A percentile compares a stretch with the other conserved stretches of the same genome.
These are phyloP conservation scores for Penicillium coffeae DNA, from an alignment of 495 filamentous ascomycete species.

Conservation along the genomic window DNA sequence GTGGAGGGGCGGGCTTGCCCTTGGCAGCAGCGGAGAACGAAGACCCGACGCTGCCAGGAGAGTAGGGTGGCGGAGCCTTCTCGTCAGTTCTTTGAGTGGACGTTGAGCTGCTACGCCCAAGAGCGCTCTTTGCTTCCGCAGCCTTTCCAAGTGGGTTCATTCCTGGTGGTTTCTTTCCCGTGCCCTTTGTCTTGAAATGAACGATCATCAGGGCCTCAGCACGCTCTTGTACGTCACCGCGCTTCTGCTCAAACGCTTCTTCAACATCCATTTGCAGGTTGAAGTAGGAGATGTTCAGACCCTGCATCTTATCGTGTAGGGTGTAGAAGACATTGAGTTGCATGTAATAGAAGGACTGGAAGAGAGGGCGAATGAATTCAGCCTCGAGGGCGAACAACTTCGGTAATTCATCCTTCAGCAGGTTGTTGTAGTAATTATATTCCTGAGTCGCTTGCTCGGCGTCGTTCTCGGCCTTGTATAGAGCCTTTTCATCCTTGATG, in stretches of 20 bases:
- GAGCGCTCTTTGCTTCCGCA: conserved; percentile 27
- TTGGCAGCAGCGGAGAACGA: conserved; percentile 65
- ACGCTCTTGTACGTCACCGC: conserved; percentile 77
- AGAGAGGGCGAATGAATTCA: conserved; percentile 94
- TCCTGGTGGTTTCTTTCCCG: conserved; percentile 45
- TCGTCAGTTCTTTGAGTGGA: conserved; percentile 44
- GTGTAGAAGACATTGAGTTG: conserved; percentile 99
- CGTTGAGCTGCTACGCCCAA: conserved; percentile 24
- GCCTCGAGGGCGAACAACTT: conserved; percentile 89
- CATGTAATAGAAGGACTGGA: conserved; percentile 99
- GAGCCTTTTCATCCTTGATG: conserved; percentile 93
- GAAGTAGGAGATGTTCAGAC: conserved; percentile 95
- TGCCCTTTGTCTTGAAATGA: conserved; percentile 82
- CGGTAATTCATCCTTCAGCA: conserved; percentile 92
- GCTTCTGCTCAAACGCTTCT: conserved; percentile 82
- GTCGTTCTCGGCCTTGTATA: conserved; percentile 93
- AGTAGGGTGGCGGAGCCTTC: conserved; percentile 69
- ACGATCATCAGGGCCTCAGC: conserved; percentile 76
- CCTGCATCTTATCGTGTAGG: conserved; percentile 95
- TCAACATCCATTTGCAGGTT: conserved; percentile 86
- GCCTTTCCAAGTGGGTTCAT: conserved; percentile 40
- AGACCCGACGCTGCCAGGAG: conserved; percentile 39
- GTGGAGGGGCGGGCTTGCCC: conserved; percentile 84
- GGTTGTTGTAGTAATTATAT: conserved; percentile 93
- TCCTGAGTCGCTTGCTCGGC: conserved; percentile 91